Base-by-base conservation (phyloP, 2,329 filamentous ascomycete genomes). In the Lecanoromycetidae sp. region DNA sequence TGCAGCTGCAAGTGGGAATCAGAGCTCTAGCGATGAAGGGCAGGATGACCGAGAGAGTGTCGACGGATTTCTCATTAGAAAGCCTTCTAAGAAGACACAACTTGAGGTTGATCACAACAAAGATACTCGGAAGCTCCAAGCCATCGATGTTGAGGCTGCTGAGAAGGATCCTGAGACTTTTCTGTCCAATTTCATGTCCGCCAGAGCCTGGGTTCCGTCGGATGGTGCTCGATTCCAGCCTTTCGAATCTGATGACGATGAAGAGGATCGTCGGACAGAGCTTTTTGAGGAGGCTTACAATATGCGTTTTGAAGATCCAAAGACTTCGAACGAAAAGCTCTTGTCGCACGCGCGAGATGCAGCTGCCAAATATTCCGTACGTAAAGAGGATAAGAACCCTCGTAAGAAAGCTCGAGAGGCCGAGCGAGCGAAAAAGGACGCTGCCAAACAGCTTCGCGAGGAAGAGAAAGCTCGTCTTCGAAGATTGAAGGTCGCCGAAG, bases 261-360 rank as follows among this genome's bases (percentile, higher is more conserved):
- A 79, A 5, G 76, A 85, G 35, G 78, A 84, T 25, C 74, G 76
- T 23, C 74, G 77, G 37, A 88, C 88, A 22, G 90, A 96, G 36
- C 79, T 82, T 51, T 94, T 90, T 58, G 91, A 98, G 66, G 76
- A 84, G 54, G 88, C 88, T 4, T 98, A 94, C 69, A 98, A 98
- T 67, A 68, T 95, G 66, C 83, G 91, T 27, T 98, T 98, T 59
- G 91, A 98, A 62, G 85, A 96, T 57, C 87, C 91, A 0, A 76
- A 76, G 50, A 87, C 85, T 60, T 80, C 85, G 57, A 95, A 95
- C 60, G 87, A 94, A 65, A 80, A 84, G 41, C 71, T 98, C 26
- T 80, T 83, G 58, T 87, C 88, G 5, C 94, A 95, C 66, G 83
- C 90, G 47, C 82, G 90, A 77, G 87, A 94, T 61, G 74, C 87